Evolutionary conservation across 2,329 filamentous ascomycete genomes (phyloP).

Genomic region (Sporothrix pallida): DNA sequence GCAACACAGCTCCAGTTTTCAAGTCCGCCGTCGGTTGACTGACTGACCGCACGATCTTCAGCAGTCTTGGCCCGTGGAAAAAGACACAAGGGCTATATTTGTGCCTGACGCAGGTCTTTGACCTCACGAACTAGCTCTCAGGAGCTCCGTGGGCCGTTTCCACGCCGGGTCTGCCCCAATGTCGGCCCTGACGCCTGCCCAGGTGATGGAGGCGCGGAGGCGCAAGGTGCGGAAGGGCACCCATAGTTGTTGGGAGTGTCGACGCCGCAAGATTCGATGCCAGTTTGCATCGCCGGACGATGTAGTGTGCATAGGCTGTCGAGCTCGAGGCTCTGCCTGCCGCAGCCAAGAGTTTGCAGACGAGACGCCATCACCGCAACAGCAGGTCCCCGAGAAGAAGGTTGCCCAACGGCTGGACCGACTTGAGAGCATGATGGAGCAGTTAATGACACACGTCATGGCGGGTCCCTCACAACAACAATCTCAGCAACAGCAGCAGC

Average conservation of each 20-base stretch:
- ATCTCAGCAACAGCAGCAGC: not conserved
- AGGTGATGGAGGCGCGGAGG: conserved; percentile 44
- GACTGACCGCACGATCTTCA: not conserved
- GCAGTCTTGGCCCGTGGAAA: not conserved
- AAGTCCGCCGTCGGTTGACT: not conserved
- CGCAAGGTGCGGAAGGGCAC: conserved; percentile 60
- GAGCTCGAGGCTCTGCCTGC: conserved; percentile 50
- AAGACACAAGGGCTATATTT: not conserved
- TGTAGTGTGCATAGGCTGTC: conserved; percentile 52
- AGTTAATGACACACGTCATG: conserved; percentile 50
- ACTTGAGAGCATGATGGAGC: conserved; percentile 55
- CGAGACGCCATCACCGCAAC: conserved; percentile 40
- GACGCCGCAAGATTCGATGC: conserved; percentile 57
- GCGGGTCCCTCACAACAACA: conserved; percentile 29
- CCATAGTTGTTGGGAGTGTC: conserved; percentile 61
- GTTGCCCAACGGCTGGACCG: conserved; percentile 52
- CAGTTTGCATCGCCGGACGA: conserved; percentile 50
- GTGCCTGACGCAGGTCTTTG: not conserved
- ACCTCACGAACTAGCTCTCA: not conserved
- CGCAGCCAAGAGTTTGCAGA: conserved; percentile 55
- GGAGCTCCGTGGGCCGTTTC: not conserved
- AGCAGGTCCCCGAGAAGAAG: conserved; percentile 46
- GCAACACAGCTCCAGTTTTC: not conserved
- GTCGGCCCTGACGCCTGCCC: conserved; percentile 31
- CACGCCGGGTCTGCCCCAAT: conserved; percentile 4